Evolutionary conservation across 805 yeast species (phyloP).

Genomic region (Saturnispora serradocipensis): DNA sequence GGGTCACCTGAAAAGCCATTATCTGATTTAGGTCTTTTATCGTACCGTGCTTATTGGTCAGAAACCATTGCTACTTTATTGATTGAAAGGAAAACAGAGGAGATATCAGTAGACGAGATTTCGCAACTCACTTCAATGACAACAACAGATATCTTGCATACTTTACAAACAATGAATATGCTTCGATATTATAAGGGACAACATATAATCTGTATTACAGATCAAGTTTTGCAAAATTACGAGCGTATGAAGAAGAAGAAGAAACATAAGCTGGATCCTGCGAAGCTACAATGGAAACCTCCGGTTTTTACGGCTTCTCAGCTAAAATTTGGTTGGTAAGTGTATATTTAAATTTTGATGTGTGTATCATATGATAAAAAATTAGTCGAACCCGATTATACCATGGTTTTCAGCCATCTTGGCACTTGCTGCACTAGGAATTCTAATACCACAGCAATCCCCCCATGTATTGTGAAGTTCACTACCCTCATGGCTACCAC

Average conservation of each 20-base stretch:
- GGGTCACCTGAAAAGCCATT: conserved; percentile 98
- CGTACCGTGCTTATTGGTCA: conserved; percentile 95
- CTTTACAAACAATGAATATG: conserved; percentile 84
- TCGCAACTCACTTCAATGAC: conserved; percentile 87
- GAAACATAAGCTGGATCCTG: conserved; percentile 67
- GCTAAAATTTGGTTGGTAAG: conserved; percentile 87
- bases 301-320: conserved; percentile 95
- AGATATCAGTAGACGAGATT: conserved; percentile 74
- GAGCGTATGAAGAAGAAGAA: conserved; percentile 57
- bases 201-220: conserved; percentile 80
- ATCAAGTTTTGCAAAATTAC: conserved; percentile 68
- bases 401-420: conserved; percentile 39
- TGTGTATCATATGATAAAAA: not conserved
- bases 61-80: conserved; percentile 72
- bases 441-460: conserved; percentile 94
- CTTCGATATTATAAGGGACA: conserved; percentile 91
- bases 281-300: conserved; percentile 79
- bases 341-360: not conserved
- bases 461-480: conserved; percentile 62
- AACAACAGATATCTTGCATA: conserved; percentile 88
- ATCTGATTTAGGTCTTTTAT: conserved; percentile 85
- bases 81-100: conserved; percentile 48
- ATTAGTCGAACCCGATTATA: conserved; percentile 60
- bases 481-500: conserved; percentile 5
- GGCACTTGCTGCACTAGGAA: conserved; percentile 95